Percentiles rank a stretch among this genome's conserved stretches.
Conservation (phyloP, 228 moss, liverwort and hornwort genomes). For the Sphagnum magellanicum region DNA sequence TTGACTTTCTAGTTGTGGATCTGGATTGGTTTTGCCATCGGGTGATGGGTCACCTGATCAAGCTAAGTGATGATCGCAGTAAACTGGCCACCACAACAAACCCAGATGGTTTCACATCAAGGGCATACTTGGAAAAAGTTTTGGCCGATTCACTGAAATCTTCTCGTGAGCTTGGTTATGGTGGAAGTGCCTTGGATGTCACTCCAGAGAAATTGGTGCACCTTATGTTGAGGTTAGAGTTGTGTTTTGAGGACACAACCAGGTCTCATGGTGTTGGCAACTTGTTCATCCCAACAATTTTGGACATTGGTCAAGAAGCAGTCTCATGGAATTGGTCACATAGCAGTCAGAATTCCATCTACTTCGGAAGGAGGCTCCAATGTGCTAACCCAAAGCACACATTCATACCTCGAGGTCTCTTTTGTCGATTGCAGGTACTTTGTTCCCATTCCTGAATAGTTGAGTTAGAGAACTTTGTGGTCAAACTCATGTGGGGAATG, state of each 20-base stretch:
- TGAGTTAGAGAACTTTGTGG: no score
- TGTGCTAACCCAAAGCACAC: neutral
- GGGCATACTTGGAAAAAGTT: neutral
- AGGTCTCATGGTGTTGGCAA: neutral
- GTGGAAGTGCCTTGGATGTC: neutral
- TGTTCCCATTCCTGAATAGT: no score
- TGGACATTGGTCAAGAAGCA: neutral
- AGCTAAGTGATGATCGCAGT: neutral
- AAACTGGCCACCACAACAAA: neutral
- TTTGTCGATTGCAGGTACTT: neutral
- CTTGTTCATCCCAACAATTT: neutral
- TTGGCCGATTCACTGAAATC: no score
- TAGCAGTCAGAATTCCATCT: neutral
- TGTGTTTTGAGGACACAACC: neutral
- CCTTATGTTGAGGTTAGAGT: conserved; percentile 1
- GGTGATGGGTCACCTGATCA: neutral
- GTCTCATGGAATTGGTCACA: neutral
- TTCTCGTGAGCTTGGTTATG: no score
- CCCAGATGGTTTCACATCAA: neutral
- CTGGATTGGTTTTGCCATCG: conserved; percentile 3
- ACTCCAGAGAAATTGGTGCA: neutral
- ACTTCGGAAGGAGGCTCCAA: neutral
- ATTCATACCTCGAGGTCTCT: neutral
- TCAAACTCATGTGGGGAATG: no score
- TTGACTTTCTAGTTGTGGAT: conserved; percentile 4